Conservation (phyloP, 371 early-diverging fungal genomes). For the Mortierella sp. region DNA sequence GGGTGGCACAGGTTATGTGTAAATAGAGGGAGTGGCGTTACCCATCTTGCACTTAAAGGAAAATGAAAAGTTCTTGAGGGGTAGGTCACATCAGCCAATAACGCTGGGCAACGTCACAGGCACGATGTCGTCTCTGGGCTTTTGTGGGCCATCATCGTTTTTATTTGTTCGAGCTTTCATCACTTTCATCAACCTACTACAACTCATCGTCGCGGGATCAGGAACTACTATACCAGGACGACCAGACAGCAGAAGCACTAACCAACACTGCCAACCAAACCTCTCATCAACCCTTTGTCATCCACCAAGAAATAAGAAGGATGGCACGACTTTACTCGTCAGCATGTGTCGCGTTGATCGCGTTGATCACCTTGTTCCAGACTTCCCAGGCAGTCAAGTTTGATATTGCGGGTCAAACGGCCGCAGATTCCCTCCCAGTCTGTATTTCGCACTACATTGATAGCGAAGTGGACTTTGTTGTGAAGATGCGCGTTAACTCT, state of each 20-base stretch:
- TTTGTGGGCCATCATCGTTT: background rate
- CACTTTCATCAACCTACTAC: background rate
- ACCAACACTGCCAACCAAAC: background rate
- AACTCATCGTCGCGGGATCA: background rate
- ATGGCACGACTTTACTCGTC: slow-evolving; percentile 30
- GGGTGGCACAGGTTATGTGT: background rate
- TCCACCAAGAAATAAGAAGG: slow-evolving; percentile 1
- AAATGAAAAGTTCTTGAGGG: background rate
- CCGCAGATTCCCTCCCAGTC: slow-evolving; percentile 55
- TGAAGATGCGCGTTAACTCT: slow-evolving; percentile 74
- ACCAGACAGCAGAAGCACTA: background rate
- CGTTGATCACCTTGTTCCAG: slow-evolving; percentile 19
- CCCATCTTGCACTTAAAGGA: background rate
- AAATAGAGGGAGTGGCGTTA: background rate
- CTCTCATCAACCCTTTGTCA: background rate
- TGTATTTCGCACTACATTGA: slow-evolving; percentile 87
- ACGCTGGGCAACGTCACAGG: background rate
- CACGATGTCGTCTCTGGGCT: background rate
- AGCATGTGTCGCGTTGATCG: slow-evolving; percentile 26
- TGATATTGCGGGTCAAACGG: slow-evolving; percentile 72
- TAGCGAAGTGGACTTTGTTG: slow-evolving; percentile 78
- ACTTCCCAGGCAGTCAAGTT: slow-evolving; percentile 76
- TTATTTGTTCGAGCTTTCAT: background rate
- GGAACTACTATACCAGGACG: background rate
- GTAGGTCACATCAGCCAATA: background rate